These are phyloP conservation scores for Sechiopsis laciniata DNA, from an alignment of 306 rosid species.

Conservation along the genomic window DNA sequence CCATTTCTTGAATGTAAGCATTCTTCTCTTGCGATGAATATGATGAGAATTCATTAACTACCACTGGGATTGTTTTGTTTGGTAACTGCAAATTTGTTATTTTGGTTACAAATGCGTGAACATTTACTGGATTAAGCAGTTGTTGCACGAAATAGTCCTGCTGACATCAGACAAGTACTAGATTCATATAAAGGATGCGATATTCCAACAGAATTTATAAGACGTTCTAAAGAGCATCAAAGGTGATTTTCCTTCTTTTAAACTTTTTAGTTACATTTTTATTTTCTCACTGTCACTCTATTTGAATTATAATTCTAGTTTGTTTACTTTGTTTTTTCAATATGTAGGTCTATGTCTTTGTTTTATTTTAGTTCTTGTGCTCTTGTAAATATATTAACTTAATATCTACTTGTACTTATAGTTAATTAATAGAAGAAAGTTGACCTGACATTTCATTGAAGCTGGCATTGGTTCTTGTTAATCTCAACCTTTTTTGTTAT, in stretches of 20 bases:
- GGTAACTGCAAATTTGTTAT: not conserved
- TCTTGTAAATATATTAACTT: not conserved
- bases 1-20: constrained; percentile 92
- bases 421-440: not conserved
- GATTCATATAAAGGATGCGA: constrained; percentile 76
- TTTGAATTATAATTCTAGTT: not conserved
- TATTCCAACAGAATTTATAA: constrained; percentile 73
- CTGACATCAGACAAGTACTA: constrained; percentile 82
- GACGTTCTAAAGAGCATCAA: constrained; percentile 75
- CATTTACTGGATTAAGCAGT: constrained; percentile 43
- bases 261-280: not conserved
- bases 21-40: not conserved
- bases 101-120: constrained; percentile 15
- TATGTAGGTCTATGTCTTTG: not conserved
- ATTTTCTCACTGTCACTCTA: not conserved
- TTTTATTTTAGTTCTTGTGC: not conserved
- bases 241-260: constrained; percentile 33
- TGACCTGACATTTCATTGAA: not conserved
- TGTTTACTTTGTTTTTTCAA: constrained; percentile 7
- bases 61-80: constrained; percentile 1
- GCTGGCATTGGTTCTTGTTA: not conserved
- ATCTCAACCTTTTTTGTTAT: not conserved
- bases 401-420: not conserved
- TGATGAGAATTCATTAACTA: constrained; percentile 10
- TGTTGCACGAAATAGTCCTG: constrained; percentile 82